Conservation (phyloP, 306 rosid species). For the Lablab purpureus region DNA sequence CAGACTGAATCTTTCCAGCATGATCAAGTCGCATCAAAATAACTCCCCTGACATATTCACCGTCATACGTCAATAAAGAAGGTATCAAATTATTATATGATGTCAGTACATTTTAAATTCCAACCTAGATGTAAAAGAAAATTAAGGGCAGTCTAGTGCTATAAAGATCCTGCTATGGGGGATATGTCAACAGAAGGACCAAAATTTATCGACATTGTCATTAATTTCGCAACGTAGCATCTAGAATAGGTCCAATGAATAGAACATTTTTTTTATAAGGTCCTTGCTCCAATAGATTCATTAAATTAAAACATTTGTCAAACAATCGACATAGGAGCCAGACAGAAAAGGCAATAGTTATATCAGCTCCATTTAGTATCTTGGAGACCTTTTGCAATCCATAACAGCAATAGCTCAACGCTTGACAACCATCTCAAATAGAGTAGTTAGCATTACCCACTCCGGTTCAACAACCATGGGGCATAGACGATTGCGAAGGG, state of each 20-base stretch:
- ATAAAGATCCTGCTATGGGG: not conserved
- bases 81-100: not conserved
- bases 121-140: not conserved
- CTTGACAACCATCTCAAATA: too few relatives aligned
- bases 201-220: not conserved
- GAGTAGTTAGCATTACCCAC: too few relatives aligned
- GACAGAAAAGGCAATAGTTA: too few relatives aligned
- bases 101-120: not conserved
- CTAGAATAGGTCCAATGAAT: not conserved
- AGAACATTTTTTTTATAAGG: not conserved
- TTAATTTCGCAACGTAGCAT: not conserved
- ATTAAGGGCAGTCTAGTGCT: not conserved
- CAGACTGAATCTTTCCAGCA: slow-evolving; percentile 95
- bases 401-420: too few relatives aligned
- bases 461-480: too few relatives aligned
- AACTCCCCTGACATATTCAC: slow-evolving; percentile 71
- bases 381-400: too few relatives aligned
- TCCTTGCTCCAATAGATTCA: not conserved
- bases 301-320: too few relatives aligned
- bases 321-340: too few relatives aligned
- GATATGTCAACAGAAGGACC: not conserved
- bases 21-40: slow-evolving; percentile 91
- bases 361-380: too few relatives aligned
- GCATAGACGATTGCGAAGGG: too few relatives aligned
- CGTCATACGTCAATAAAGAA: slow-evolving; percentile 11